These are phyloP conservation scores for Lichtheimia corymbifera DNA, from an alignment of 371 early-diverging fungal species.

Conservation along the genomic window DNA sequence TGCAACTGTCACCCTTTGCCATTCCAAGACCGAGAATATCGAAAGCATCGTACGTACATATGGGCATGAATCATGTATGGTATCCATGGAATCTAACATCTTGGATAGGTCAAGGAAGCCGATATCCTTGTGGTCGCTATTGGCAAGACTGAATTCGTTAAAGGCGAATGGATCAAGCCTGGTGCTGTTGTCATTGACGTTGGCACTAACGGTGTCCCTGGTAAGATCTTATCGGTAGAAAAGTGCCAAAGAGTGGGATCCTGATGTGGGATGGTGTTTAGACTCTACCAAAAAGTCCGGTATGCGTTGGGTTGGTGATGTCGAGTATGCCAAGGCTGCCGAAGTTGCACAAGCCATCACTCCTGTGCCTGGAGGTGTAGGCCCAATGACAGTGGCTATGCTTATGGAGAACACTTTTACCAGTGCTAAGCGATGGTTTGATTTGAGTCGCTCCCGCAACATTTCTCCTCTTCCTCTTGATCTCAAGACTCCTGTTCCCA, in stretches of 20 bases:
- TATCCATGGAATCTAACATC: not conserved
- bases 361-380: conserved; percentile 96
- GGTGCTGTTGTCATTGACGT: conserved; percentile 95
- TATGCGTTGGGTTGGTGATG: conserved; percentile 89
- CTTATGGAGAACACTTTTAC: conserved; percentile 81
- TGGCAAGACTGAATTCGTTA: conserved; percentile 77
- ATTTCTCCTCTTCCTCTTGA: conserved; percentile 67
- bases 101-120: conserved; percentile 59
- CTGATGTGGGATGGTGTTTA: conserved; percentile 8
- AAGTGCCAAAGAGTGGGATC: too few species aligned
- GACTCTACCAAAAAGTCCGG: conserved; percentile 87
- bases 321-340: conserved; percentile 75
- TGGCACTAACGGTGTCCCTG: conserved; percentile 85
- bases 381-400: conserved; percentile 98
- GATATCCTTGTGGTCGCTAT: conserved; percentile 91
- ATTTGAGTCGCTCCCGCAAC: conserved; percentile 46
- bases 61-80: not conserved
- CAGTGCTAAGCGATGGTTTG: conserved; percentile 62
- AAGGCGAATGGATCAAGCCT: conserved; percentile 89
- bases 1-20: conserved; percentile 93
- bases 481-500: conserved; percentile 79
- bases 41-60: conserved; percentile 12
- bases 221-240: conserved; percentile 20
- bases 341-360: conserved; percentile 81
- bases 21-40: conserved; percentile 77